Percentiles rank a stretch among this genome's conserved stretches.
These are phyloP conservation scores for Verticillium longisporum DNA, from an alignment of 2,329 filamentous ascomycete species.

Conservation along the genomic window DNA sequence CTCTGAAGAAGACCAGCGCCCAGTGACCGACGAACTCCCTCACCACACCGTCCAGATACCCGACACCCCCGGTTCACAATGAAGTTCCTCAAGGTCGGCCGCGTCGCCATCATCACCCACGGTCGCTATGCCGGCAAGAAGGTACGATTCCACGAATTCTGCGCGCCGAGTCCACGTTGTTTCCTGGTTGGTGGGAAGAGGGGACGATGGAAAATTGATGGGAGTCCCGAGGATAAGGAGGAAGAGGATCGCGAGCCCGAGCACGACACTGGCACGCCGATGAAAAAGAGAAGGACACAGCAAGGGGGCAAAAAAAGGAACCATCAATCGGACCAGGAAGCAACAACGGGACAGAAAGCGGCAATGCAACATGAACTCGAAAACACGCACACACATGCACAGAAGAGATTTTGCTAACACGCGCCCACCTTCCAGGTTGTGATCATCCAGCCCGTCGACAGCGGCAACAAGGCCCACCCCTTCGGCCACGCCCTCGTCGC, in stretches of 20 bases:
- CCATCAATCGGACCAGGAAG: neutral
- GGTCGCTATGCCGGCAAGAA: constrained; percentile 99
- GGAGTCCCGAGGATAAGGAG: neutral
- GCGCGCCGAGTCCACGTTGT: neutral
- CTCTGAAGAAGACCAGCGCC: constrained; percentile 9
- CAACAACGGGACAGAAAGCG: neutral
- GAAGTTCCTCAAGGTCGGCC: constrained; percentile 98
- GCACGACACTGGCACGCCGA: neutral
- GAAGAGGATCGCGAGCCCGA: neutral
- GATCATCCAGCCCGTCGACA: constrained; percentile 98
- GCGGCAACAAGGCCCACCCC: constrained; percentile 95
- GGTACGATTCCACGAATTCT: constrained; percentile 51
- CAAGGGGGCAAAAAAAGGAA: no score
- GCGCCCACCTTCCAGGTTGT: constrained; percentile 62
- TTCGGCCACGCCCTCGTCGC: constrained; percentile 98
- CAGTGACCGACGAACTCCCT: constrained; percentile 16
- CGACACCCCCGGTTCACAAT: constrained; percentile 45
- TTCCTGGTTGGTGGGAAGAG: neutral
- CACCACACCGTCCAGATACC: constrained; percentile 13
- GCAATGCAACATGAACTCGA: neutral
- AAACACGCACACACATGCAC: neutral
- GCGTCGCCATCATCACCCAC: constrained; percentile 99
- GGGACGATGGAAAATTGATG: neutral
- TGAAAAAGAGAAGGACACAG: neutral
- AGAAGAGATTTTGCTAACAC: constrained; percentile 3